A percentile compares a stretch with the other conserved stretches of the same genome.
Conservation (phyloP, 2,329 filamentous ascomycete species). For the Claviceps lovelessii region DNA sequence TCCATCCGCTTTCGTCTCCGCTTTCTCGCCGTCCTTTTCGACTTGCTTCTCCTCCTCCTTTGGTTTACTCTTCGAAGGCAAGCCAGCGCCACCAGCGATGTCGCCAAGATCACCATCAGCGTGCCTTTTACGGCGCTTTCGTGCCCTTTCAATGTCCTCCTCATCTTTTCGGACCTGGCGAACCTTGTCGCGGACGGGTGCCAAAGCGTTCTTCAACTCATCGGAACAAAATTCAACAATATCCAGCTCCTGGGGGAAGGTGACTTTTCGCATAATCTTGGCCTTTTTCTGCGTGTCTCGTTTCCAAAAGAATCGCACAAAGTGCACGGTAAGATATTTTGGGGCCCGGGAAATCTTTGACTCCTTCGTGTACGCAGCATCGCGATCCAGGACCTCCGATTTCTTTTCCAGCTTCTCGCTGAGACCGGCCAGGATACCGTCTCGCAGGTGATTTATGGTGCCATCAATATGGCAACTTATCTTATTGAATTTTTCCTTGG, state of each 20-base stretch:
- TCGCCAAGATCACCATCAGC: constrained; percentile 32
- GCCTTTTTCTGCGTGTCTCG: constrained; percentile 92
- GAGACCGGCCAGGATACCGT: constrained; percentile 71
- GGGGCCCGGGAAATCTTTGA: constrained; percentile 83
- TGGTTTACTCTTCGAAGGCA: constrained; percentile 36
- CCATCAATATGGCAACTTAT: constrained; percentile 89
- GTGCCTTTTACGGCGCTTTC: constrained; percentile 73
- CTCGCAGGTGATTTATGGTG: constrained; percentile 76
- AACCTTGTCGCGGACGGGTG: constrained; percentile 92
- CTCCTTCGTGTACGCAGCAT: constrained; percentile 77
- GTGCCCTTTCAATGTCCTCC: constrained; percentile 77
- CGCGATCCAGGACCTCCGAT: constrained; percentile 60
- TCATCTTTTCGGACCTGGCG: constrained; percentile 91
- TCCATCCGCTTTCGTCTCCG: constrained; percentile 33
- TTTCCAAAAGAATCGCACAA: constrained; percentile 98
- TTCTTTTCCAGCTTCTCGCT: constrained; percentile 85
- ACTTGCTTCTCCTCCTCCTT: constrained; percentile 36
- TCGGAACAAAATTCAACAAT: constrained; percentile 92
- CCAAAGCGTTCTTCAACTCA: constrained; percentile 63
- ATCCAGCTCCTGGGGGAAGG: constrained; percentile 86
- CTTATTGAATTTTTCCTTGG: constrained; percentile 65
- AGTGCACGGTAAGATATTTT: constrained; percentile 92
- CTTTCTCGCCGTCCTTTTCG: constrained; percentile 23
- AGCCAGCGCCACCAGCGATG: constrained; percentile 30
- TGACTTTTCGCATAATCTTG: constrained; percentile 98